These are phyloP conservation scores for Neurospora sp. DNA, from an alignment of 2,329 filamentous ascomycete species.

Conservation along the genomic window DNA sequence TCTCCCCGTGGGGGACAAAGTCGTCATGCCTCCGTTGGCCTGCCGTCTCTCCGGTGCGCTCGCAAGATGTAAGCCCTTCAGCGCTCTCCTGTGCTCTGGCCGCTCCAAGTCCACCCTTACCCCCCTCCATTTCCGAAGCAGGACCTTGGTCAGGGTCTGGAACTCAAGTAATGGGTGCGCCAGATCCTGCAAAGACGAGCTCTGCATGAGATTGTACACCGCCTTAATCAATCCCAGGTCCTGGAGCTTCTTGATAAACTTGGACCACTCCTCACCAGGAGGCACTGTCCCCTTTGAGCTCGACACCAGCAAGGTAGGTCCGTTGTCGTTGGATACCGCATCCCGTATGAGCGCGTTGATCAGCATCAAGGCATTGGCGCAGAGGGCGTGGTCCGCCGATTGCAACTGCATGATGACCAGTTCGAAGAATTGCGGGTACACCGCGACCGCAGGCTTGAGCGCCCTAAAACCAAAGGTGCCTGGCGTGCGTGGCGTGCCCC, in stretches of 20 bases:
- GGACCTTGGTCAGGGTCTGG: slow-evolving; percentile 78
- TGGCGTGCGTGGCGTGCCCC: slow-evolving; percentile 28
- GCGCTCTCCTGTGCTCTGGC: slow-evolving; percentile 75
- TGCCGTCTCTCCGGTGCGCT: slow-evolving; percentile 58
- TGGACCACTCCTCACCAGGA: slow-evolving; percentile 72
- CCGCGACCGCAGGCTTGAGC: slow-evolving; percentile 80
- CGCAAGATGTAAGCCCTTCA: slow-evolving; percentile 77
- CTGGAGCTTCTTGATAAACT: slow-evolving; percentile 87
- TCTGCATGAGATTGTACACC: slow-evolving; percentile 90
- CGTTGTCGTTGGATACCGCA: slow-evolving; percentile 66
- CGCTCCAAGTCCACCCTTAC: slow-evolving; percentile 77
- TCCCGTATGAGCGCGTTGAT: slow-evolving; percentile 94
- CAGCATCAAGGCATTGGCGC: slow-evolving; percentile 88
- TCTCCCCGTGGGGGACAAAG: slow-evolving; percentile 14
- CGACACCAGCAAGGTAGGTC: slow-evolving; percentile 16
- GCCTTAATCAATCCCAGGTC: slow-evolving; percentile 88
- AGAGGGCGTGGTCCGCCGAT: slow-evolving; percentile 89
- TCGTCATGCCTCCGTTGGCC: slow-evolving; percentile 28
- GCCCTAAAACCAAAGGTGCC: slow-evolving; percentile 80
- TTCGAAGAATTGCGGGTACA: slow-evolving; percentile 89
- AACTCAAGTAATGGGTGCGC: slow-evolving; percentile 88
- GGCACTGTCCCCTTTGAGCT: slow-evolving; percentile 25
- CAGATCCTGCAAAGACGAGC: slow-evolving; percentile 80
- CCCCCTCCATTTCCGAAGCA: slow-evolving; percentile 81
- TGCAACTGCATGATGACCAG: slow-evolving; percentile 86